Evolutionary conservation across 345 rosid genomes (phyloP).

Genomic region (Eucalyptus pauciflora): DNA sequence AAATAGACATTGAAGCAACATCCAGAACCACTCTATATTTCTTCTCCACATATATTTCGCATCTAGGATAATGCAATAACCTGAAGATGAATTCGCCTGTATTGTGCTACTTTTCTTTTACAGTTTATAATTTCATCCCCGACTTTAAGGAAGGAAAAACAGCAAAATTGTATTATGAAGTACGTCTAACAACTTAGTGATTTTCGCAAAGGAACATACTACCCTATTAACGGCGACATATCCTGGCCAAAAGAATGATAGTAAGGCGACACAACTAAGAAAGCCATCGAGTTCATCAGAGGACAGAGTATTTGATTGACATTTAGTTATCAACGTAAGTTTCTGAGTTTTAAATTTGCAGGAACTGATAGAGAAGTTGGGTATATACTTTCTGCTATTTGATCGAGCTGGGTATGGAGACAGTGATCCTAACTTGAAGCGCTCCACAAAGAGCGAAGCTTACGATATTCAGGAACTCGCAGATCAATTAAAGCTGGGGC

Average conservation of each 20-base stretch:
- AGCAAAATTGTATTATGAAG: neutral
- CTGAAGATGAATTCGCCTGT: neutral
- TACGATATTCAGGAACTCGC: conserved; percentile 71
- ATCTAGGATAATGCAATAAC: neutral
- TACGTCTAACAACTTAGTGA: neutral
- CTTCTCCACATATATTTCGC: neutral
- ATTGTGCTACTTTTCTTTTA: neutral
- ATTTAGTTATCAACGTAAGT: neutral
- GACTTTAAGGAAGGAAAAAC: neutral
- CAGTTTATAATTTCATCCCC: neutral
- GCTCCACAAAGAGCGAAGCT: conserved; percentile 75
- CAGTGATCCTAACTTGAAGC: conserved; percentile 62
- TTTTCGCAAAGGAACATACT: neutral
- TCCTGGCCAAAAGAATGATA: neutral
- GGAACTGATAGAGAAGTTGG: conserved; percentile 57
- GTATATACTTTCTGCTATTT: conserved; percentile 49
- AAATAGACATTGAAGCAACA: neutral
- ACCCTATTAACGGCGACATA: neutral
- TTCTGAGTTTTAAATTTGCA: conserved; percentile 34
- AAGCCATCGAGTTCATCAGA: neutral
- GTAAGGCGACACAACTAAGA: neutral
- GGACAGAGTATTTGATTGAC: neutral
- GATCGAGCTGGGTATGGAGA: conserved; percentile 95
- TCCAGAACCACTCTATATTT: neutral
- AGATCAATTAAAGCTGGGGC: conserved; percentile 51